Base-by-base conservation (phyloP, 768 basidiomycete species). In the Dioszegia hungarica region DNA sequence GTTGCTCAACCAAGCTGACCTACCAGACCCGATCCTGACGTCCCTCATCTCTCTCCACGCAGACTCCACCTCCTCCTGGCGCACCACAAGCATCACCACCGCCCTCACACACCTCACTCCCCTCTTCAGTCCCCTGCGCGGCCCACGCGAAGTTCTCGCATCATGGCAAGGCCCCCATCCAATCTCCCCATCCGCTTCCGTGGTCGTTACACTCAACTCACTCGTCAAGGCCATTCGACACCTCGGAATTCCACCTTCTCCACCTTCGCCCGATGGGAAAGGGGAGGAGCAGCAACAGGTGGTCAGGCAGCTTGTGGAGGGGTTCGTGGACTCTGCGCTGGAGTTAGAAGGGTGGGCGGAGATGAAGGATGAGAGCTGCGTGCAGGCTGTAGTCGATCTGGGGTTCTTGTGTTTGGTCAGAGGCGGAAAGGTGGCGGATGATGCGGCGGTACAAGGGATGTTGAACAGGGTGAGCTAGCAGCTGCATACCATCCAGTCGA, bases 111-210 rank as follows among this genome's bases (percentile, higher is more conserved):
- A 44, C 1, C 59, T 73, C 25, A 38, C 61, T 1, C 60, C 66
- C 2, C 28, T 73, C 0, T 70, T 68, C 31, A 54, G 51, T 10
- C 46, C 62, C 1, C 44, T 54, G n/a, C 48, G 51, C 29, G 62
- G 57, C 10, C 39, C 68, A 0, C 14, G 20, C 6, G 68, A 64
- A 25, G 56, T 70, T 25, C 46, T 50, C 27, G 55, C 64, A 1
- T 54, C 58, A 12, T 73, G 71, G 71, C 71, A 70, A 66, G 69
- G 59, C 8, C 56, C 57, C 1, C 43, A 59, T 11, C 71, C 71
- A 5, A 41, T 54, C n/a, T 28, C 58, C 3, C 66, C 71, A 2
- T 70, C 68, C 22, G 41, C 56, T 20, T 14, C 41, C 0, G 59
- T 70, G 27, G 60, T 67, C 39, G 39, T 57, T 11, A 53, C 68